A percentile compares a stretch with the other conserved stretches of the same genome.
Evolutionary conservation across 129 eudicot genomes (phyloP).

Genomic region (Flaveria linearis): DNA sequence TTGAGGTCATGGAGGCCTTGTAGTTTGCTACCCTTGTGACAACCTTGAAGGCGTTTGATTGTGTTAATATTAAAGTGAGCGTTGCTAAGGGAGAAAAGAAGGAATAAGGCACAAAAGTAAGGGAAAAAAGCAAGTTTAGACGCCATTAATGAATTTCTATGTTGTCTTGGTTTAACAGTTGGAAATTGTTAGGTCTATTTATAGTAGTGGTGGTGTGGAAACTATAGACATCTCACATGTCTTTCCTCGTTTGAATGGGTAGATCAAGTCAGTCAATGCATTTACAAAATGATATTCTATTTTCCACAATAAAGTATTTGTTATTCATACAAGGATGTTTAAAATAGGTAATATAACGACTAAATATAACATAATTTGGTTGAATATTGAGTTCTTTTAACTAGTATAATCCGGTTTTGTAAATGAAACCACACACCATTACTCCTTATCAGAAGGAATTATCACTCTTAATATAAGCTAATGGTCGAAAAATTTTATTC

Average conservation of each 20-base stretch:
- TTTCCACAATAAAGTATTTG: no score
- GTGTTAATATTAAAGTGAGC: background rate
- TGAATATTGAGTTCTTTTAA: no score
- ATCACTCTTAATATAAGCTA: no score
- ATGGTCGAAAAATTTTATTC: no score
- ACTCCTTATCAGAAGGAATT: no score
- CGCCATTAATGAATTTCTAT: background rate
- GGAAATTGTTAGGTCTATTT: constrained; percentile 12
- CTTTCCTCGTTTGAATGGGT: background rate
- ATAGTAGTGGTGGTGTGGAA: constrained; percentile 5
- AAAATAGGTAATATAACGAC: no score
- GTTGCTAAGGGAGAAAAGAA: constrained; percentile 3
- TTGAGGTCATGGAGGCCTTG: constrained; percentile 29
- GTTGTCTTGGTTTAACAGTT: background rate
- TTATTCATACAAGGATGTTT: no score
- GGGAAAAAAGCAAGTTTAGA: background rate
- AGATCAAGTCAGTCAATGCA: background rate
- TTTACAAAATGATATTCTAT: no score
- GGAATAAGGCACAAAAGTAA: constrained; percentile 1
- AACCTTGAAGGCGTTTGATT: constrained; percentile 5
- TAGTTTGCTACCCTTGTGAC: background rate
- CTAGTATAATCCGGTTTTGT: no score
- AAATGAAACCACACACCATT: no score
- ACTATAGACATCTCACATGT: background rate
- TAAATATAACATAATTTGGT: no score